phyloP scores from a whole-genome alignment of 331 rosid genomes.

The Stylosanthes scabra region DNA sequence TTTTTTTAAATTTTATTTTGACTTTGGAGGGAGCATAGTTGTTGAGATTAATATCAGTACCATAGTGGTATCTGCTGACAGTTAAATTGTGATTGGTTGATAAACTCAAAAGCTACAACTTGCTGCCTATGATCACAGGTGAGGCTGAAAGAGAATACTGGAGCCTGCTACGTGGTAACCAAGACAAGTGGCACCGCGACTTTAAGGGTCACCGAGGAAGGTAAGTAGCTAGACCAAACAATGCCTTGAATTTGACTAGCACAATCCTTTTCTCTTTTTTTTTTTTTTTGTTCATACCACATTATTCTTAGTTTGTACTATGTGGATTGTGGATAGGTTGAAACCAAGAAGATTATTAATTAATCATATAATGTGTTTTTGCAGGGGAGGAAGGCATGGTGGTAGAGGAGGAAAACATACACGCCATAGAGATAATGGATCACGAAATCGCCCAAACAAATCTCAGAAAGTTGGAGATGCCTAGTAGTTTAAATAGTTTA shows the following conservation, averaged over 20 bases:
- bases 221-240: conserved; percentile 49
- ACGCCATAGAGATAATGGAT: conserved; percentile 65
- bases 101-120: too few species aligned
- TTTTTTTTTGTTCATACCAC: too few species aligned
- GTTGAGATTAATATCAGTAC: not conserved
- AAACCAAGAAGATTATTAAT: not conserved
- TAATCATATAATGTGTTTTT: not conserved
- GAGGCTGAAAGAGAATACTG: conserved; percentile 91
- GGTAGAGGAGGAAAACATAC: conserved; percentile 68
- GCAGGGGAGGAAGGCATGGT: conserved; percentile 81
- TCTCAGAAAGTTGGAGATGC: conserved; percentile 57
- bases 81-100: too few species aligned
- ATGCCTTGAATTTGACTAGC: too few species aligned
- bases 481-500: conserved; percentile 6
- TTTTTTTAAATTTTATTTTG: too few species aligned
- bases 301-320: not conserved
- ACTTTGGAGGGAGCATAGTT: not conserved
- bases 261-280: too few species aligned
- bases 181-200: conserved; percentile 58
- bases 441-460: conserved; percentile 63
- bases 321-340: not conserved
- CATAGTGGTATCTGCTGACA: not conserved
- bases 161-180: conserved; percentile 70
- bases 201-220: conserved; percentile 69
- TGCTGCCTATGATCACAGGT: conserved; percentile 53